Base-by-base conservation (phyloP, 495 filamentous ascomycete genomes). In the Trichoderma erinaceum region DNA sequence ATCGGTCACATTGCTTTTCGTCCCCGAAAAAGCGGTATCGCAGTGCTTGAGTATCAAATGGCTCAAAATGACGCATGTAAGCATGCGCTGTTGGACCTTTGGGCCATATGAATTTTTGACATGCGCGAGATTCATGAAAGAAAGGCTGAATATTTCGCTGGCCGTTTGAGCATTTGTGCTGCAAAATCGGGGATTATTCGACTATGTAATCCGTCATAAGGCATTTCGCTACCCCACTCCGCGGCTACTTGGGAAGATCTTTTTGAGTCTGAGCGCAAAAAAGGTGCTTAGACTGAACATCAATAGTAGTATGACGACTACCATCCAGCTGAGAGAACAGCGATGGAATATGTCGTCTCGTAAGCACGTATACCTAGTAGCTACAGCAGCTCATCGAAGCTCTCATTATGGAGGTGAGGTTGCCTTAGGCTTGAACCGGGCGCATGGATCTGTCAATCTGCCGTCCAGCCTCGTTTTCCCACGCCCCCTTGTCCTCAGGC, bases 381-480 rank as follows among this genome's bases (percentile, higher is more conserved):
- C 44, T 4, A 16, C 0, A n/a, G 15, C n/a, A 4, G 15, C 13
- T 48, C n/a, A n/a, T 61, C 56, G 11, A 11, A 4, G 16, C 56
- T 61, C 25, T 18, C n/a, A 23, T 32, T 11, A 29, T 32, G 56
- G 25, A 7, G 8, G 25, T 61, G 25, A 61, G 56, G 56, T 61
- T 61, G 56, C 56, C 56, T 61, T 61, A 61, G 56, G 56, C 56
- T 61, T 25, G 15, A 61, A 61, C 23, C 23, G n/a, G 16, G 2
- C 25, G 16, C 23, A 61, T 61, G 56, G 56, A 61, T 27, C 56
- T 61, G 56, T 61, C 56, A 61, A 61, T 61, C 56, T 61, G 56
- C 56, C 56, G 56, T 32, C 56, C 25, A 29, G 25, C 23, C 56
- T 61, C 12, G 56, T 12, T 8, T 61, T 32, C 29, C 21, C 48